phyloP scores from a whole-genome alignment of 1,284 basidiomycete genomes.

The Xerocomus amazonicus region DNA sequence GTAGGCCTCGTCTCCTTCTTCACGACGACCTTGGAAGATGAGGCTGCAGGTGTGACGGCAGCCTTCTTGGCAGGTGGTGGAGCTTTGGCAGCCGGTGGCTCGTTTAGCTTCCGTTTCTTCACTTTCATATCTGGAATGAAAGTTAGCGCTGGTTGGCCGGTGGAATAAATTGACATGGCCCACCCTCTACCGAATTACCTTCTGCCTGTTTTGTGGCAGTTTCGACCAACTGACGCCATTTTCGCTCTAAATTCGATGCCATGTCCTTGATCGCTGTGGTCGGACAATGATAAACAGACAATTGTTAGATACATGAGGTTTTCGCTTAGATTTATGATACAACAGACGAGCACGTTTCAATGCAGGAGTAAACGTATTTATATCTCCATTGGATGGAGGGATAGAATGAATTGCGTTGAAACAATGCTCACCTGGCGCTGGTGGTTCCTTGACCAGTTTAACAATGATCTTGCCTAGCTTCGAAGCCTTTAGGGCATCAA shows the following conservation, averaged over 20 bases:
- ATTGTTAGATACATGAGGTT: slow-evolving; percentile 70
- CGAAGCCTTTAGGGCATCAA: slow-evolving; percentile 62
- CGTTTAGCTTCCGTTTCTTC: slow-evolving; percentile 69
- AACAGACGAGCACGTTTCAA: slow-evolving; percentile 29
- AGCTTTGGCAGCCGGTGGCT: slow-evolving; percentile 44
- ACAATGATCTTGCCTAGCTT: slow-evolving; percentile 76
- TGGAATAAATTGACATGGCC: slow-evolving; percentile 53
- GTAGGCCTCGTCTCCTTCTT: slow-evolving; percentile 46
- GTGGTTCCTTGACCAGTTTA: slow-evolving; percentile 65
- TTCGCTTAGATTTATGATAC: slow-evolving; percentile 36
- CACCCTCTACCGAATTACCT: slow-evolving; percentile 59
- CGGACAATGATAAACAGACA: slow-evolving; percentile 37
- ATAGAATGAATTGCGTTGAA: slow-evolving; percentile 18
- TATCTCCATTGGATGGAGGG: slow-evolving; percentile 26
- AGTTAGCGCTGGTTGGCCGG: slow-evolving; percentile 26
- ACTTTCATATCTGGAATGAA: slow-evolving; percentile 46
- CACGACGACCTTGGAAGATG: slow-evolving; percentile 33
- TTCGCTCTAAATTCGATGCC: slow-evolving; percentile 78
- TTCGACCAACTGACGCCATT: slow-evolving; percentile 66
- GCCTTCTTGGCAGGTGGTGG: slow-evolving; percentile 62
- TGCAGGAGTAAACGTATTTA: slow-evolving; percentile 27
- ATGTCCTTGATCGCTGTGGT: slow-evolving; percentile 83
- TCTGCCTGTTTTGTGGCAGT: slow-evolving; percentile 43
- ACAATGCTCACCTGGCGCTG: slow-evolving; percentile 60
- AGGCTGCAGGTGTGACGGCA: slow-evolving; percentile 42